Base-by-base conservation (phyloP, 2,329 filamentous ascomycete species). In the Diaporthe citriasiana region DNA sequence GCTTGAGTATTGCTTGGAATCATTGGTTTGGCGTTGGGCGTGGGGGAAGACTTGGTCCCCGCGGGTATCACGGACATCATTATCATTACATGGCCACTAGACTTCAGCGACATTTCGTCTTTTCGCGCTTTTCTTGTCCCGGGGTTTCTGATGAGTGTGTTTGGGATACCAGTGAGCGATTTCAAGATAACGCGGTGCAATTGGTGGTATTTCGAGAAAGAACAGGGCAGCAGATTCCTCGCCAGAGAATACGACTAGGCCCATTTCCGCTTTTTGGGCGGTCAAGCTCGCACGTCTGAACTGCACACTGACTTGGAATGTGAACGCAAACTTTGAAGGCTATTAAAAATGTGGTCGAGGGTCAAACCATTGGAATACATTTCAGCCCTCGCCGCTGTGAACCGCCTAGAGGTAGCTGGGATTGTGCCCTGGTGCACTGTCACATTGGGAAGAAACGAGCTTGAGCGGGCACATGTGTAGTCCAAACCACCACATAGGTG, bases 151-250 rank as follows among this genome's bases (percentile, higher is more conserved):
- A 6, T 50, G 13, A 42, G 70, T 56, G 45, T 63, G 25, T 74
- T 70, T 73, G 53, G 63, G 63, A 73, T 73, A 74, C 70, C 73
- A 74, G 35, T 35, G 38, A 73, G 73, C 73, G 73, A 50, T 45
- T 35, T 25, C 10, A 33, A n/a, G 7, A 12, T 1, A 19, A 30
- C 22, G 17, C 25, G 7, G 25, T 25, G 42, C 42, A 10, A 10
- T 40, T 27, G 19, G 12, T 35, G 45, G 12, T 45, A 3, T 45
- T 40, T 15, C 9, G 53, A 55, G 73, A n/a, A n/a, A 59, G 30
- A 40, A 56, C 30, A 69, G 47, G n/a, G 25, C 53, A 70, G 63
- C 25, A 33, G 35, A 27, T 40, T 38, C 9, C 60, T 53, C 47
- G 35, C 53, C 17, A 15, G 22, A 25, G 45, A 53, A 63, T 68